phyloP scores from a whole-genome alignment of 495 filamentous ascomycete species.

The Mytilinidion resinicola region DNA sequence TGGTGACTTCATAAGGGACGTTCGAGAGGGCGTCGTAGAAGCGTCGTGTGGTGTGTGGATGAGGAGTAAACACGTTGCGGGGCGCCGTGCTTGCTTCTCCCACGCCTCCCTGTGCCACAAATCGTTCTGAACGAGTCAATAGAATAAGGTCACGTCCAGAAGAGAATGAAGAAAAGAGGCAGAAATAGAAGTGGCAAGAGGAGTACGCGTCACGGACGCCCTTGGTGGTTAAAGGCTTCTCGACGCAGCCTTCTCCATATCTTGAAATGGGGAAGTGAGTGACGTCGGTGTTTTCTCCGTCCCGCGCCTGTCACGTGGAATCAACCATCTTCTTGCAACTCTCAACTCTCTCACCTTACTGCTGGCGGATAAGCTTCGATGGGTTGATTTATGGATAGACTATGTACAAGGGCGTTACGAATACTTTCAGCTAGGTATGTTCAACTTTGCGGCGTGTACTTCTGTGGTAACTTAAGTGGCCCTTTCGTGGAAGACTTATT shows the following conservation, averaged over 20 bases:
- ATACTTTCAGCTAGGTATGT: no score
- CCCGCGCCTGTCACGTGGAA: not conserved
- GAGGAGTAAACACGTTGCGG: constrained; percentile 5
- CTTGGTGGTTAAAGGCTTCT: not conserved
- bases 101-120: constrained; percentile 14
- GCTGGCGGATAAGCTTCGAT: no score
- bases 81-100: constrained; percentile 1
- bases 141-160: not conserved
- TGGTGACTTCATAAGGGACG: constrained; percentile 22
- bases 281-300: constrained; percentile 7
- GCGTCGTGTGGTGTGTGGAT: constrained; percentile 7
- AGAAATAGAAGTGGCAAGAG: not conserved
- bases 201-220: not conserved
- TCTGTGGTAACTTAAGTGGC: no score
- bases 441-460: no score
- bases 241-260: constrained; percentile 1
- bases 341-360: no score
- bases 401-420: no score
- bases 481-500: no score
- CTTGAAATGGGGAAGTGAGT: not conserved
- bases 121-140: not conserved
- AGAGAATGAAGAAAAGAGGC: not conserved
- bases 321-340: no score
- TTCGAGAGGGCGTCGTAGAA: not conserved
- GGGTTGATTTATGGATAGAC: no score